Conservation (phyloP, 2,329 filamentous ascomycete species). For the Fusarium nisikadoi region DNA sequence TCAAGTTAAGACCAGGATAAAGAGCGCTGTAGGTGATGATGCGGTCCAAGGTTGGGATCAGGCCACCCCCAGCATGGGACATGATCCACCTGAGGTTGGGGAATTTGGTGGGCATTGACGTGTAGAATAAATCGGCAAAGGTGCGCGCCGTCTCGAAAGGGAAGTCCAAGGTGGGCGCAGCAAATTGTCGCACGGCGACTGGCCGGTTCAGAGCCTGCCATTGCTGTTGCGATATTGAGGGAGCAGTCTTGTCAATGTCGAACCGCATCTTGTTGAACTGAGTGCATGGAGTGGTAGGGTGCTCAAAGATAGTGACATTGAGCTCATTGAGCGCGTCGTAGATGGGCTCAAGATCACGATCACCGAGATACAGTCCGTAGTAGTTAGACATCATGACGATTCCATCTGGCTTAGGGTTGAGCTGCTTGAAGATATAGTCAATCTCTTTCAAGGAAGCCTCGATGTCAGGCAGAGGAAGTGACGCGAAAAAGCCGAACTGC, state of each 20-base stretch:
- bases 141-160: conserved; percentile 29
- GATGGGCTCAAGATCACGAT: conserved; percentile 3
- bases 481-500: conserved; percentile 6
- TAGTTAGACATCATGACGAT: conserved; percentile 25
- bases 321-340: conserved; percentile 1
- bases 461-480: conserved; percentile 9
- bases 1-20: conserved; percentile 9
- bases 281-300: conserved; percentile 17
- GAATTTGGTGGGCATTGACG: conserved; percentile 36
- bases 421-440: background rate
- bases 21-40: conserved; percentile 16
- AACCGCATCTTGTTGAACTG: conserved; percentile 7
- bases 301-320: conserved; percentile 20
- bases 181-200: conserved; percentile 11
- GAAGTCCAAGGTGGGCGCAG: conserved; percentile 8
- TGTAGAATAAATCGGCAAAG: conserved; percentile 36
- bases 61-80: conserved; percentile 41
- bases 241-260: background rate
- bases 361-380: conserved; percentile 11
- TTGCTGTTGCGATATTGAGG: background rate
- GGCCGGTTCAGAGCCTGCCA: conserved; percentile 24
- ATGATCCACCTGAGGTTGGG: conserved; percentile 42
- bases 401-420: conserved; percentile 1
- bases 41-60: conserved; percentile 41
- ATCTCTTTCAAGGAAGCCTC: conserved; percentile 14